Evolutionary conservation across 1,284 basidiomycete genomes (phyloP).

Genomic region (Lentinula novae-zelandiae): DNA sequence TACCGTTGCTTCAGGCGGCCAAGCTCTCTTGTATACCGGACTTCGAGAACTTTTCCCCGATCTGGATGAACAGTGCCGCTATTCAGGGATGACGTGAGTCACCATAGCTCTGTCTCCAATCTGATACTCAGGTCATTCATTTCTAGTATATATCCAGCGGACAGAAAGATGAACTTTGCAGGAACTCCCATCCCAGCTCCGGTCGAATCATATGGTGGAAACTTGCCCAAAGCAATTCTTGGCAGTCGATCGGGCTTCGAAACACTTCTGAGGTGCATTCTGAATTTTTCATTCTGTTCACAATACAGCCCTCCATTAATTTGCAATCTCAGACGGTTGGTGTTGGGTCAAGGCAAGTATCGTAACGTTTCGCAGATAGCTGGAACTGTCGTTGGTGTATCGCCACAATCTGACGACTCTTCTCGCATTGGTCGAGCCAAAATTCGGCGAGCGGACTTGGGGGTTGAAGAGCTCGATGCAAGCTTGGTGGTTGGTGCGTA

Average conservation of each 20-base stretch:
- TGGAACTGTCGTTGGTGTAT: conserved; percentile 17
- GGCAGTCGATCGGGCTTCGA: conserved; percentile 20
- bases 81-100: conserved; percentile 16
- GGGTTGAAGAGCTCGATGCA: conserved; percentile 11
- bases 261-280: conserved; percentile 14
- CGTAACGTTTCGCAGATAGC: conserved; percentile 17
- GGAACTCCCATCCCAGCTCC: background rate
- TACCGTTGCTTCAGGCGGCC: conserved; percentile 12
- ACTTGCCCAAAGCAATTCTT: background rate
- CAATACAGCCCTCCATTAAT: background rate
- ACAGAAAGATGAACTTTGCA: background rate
- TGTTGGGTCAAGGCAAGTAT: conserved; percentile 12
- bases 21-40: conserved; percentile 14
- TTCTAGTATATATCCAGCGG: conserved; percentile 15
- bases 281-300: background rate
- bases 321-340: conserved; percentile 2
- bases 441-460: conserved; percentile 12
- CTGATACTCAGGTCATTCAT: background rate
- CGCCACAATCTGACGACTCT: conserved; percentile 5
- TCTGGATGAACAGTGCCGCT: conserved; percentile 20
- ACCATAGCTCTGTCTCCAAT: background rate
- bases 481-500: conserved; percentile 17
- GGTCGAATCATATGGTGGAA: background rate
- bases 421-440: conserved; percentile 14
- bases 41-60: conserved; percentile 24